These are phyloP conservation scores for Auriscalpium orientale DNA, from an alignment of 768 basidiomycete genomes.

Conservation along the genomic window DNA sequence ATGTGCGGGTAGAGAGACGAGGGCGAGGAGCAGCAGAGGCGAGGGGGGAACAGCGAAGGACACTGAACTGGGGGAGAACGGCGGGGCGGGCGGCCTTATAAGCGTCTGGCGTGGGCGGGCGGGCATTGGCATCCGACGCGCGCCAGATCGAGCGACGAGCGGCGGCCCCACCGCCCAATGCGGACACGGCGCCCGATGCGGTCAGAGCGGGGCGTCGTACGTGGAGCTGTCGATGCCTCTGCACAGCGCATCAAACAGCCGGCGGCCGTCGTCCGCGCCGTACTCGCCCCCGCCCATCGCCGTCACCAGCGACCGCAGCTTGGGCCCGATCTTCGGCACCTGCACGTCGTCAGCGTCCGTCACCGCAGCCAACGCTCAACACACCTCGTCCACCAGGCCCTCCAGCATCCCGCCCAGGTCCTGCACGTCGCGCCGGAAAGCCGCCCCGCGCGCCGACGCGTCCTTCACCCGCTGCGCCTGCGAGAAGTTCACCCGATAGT, in stretches of 20 bases:
- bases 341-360: constrained; percentile 18
- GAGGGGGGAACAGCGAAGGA: too few relatives aligned
- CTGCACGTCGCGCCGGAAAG: constrained; percentile 4
- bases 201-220: constrained; percentile 25
- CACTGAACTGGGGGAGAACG: too few relatives aligned
- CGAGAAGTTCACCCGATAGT: constrained; percentile 11
- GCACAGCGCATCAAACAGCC: constrained; percentile 43
- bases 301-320: constrained; percentile 36
- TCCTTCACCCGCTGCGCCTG: constrained; percentile 1
- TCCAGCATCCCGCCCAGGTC: constrained; percentile 10
- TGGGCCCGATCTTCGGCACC: constrained; percentile 34
- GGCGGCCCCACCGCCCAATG: too few relatives aligned
- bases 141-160: too few relatives aligned
- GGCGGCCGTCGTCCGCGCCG: constrained; percentile 41
- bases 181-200: background rate
- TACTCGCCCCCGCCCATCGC: constrained; percentile 43
- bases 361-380: background rate
- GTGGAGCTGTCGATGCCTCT: constrained; percentile 34
- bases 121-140: too few relatives aligned
- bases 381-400: background rate
- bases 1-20: too few relatives aligned
- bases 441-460: constrained; percentile 1
- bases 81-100: too few relatives aligned
- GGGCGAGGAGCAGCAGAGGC: too few relatives aligned
- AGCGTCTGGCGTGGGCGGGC: too few relatives aligned